Conservation (phyloP, 1,139 yeast genomes). For the Suhomyces coccinellae region DNA sequence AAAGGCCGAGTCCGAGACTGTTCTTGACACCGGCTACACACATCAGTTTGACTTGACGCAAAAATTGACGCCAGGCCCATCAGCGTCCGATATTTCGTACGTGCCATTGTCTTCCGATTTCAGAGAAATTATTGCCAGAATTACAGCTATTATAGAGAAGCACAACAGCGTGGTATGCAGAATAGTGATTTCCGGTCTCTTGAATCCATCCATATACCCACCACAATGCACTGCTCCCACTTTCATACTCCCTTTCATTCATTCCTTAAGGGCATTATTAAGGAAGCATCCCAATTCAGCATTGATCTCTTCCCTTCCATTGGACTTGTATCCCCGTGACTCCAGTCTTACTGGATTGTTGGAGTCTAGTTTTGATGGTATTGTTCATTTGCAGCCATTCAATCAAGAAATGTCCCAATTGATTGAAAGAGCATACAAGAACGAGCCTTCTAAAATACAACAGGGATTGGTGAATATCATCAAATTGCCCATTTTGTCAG, state of each 20-base stretch:
- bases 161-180: conserved; percentile 53
- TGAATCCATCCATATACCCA: conserved; percentile 77
- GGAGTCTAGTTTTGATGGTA: conserved; percentile 67
- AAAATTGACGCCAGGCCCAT: conserved; percentile 65
- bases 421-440: conserved; percentile 66
- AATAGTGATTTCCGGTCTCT: conserved; percentile 69
- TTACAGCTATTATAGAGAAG: conserved; percentile 42
- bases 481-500: conserved; percentile 72
- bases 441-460: conserved; percentile 71
- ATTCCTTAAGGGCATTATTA: conserved; percentile 56
- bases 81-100: conserved; percentile 57
- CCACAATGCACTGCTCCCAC: conserved; percentile 51
- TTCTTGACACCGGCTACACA: conserved; percentile 35
- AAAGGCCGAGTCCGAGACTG: conserved; percentile 25
- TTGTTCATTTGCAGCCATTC: conserved; percentile 79
- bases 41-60: conserved; percentile 79
- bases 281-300: conserved; percentile 52
- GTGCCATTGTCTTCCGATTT: conserved; percentile 39
- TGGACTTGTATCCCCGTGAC: conserved; percentile 66
- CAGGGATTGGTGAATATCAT: conserved; percentile 83
- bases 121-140: conserved; percentile 35
- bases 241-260: conserved; percentile 61
- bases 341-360: conserved; percentile 50
- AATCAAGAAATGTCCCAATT: conserved; percentile 69
- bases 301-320: conserved; percentile 54